Evolutionary conservation across 2,329 filamentous ascomycete species (phyloP).

Genomic region (Rachicladosporium sp.): DNA sequence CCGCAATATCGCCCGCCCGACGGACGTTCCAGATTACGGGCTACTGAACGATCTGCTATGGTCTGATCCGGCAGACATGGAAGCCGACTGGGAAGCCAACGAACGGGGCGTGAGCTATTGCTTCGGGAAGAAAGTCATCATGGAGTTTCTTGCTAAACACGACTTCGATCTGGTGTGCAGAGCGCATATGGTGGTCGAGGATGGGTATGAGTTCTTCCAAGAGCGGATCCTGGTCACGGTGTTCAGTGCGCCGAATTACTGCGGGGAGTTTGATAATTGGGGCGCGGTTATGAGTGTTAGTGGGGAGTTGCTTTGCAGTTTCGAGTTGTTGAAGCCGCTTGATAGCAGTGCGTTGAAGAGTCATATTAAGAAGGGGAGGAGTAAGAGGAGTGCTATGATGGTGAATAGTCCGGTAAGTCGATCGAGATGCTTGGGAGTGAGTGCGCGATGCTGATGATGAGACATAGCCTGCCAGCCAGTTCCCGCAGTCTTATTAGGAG

Average conservation of each 20-base stretch:
- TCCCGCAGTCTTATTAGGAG: conserved; percentile 38
- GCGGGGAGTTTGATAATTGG: conserved; percentile 98
- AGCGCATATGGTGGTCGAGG: conserved; percentile 98
- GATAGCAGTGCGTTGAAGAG: conserved; percentile 94
- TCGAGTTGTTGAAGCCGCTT: conserved; percentile 89
- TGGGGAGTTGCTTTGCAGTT: conserved; percentile 84
- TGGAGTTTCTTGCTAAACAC: conserved; percentile 84
- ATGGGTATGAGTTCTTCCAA: conserved; percentile 97
- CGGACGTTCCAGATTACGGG: conserved; percentile 94
- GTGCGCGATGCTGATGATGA: conserved; percentile 9
- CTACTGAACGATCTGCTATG: conserved; percentile 89
- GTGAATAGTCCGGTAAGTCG: conserved; percentile 74
- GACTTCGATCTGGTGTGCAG: conserved; percentile 96
- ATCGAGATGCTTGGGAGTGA: conserved; percentile 7
- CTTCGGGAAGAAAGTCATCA: conserved; percentile 96
- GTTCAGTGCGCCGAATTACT: conserved; percentile 96
- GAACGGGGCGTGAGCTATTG: conserved; percentile 96
- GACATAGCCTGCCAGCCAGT: conserved; percentile 36
- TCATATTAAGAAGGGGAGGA: conserved; percentile 96
- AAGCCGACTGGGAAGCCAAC: conserved; percentile 89
- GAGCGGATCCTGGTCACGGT: conserved; percentile 91
- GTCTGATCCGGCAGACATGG: conserved; percentile 97
- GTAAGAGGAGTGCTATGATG: conserved; percentile 86
- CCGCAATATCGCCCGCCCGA: conserved; percentile 85
- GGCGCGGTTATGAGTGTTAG: conserved; percentile 98